Conservation (phyloP, 2,329 filamentous ascomycete genomes). For the Fusarium nurragi region DNA sequence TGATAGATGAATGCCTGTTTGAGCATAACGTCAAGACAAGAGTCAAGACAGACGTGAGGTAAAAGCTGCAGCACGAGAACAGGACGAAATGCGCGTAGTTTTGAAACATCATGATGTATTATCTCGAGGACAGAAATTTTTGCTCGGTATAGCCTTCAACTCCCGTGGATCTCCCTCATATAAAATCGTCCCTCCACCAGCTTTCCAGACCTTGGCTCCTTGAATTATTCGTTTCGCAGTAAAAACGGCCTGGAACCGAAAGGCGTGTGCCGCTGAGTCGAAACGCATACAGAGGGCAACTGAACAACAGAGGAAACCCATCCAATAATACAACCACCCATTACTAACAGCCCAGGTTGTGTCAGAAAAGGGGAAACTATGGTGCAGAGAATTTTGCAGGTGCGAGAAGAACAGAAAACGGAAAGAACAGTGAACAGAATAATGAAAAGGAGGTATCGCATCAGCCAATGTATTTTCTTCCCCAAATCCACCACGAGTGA, state of each 20-base stretch:
- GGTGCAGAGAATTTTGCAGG: slow-evolving; percentile 49
- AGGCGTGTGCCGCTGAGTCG: slow-evolving; percentile 25
- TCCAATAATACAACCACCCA: slow-evolving; percentile 52
- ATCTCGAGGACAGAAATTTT: slow-evolving; percentile 49
- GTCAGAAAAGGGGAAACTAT: slow-evolving; percentile 47
- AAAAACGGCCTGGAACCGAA: slow-evolving; percentile 31
- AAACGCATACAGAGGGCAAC: slow-evolving; percentile 42
- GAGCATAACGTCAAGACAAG: neutral
- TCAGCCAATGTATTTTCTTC: slow-evolving; percentile 44
- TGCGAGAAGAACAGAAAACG: slow-evolving; percentile 40
- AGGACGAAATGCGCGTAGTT: slow-evolving; percentile 9
- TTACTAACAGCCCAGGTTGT: slow-evolving; percentile 46
- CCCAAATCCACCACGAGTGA: slow-evolving; percentile 40
- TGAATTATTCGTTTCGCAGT: slow-evolving; percentile 32
- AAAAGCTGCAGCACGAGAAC: neutral
- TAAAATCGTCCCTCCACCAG: slow-evolving; percentile 35
- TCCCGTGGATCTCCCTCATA: slow-evolving; percentile 40
- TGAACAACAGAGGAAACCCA: slow-evolving; percentile 46
- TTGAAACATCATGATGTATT: slow-evolving; percentile 53
- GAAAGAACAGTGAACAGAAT: slow-evolving; percentile 37
- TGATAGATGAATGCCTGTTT: neutral
- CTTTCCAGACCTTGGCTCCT: slow-evolving; percentile 35
- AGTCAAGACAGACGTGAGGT: neutral
- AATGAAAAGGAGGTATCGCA: slow-evolving; percentile 50
- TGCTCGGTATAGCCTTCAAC: slow-evolving; percentile 49